Conservation (phyloP, 306 rosid genomes). For the Oxytropis ochrocephala region DNA sequence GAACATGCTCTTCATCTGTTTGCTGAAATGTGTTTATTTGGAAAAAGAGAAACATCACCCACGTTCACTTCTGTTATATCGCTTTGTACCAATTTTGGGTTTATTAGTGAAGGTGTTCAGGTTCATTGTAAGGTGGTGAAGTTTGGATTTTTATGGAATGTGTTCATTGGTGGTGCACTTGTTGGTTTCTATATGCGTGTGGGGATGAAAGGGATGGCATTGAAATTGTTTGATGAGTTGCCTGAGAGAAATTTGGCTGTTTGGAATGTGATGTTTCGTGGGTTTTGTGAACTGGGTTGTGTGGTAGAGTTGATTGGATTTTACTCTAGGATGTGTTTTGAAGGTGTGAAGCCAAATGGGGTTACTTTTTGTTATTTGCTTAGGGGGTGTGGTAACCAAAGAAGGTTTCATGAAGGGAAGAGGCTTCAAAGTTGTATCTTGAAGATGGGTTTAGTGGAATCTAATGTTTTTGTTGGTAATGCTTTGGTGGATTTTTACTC, state of each 20-base stretch:
- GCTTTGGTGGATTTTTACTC: conserved; percentile 87
- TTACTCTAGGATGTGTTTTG: conserved; percentile 45
- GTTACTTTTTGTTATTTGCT: conserved; percentile 70
- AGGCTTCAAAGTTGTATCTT: conserved; percentile 51
- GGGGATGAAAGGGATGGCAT: conserved; percentile 38
- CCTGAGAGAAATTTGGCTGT: conserved; percentile 43
- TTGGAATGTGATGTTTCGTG: conserved; percentile 61
- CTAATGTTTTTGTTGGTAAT: conserved; percentile 61
- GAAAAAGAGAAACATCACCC: conserved; percentile 46
- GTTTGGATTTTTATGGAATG: conserved; percentile 46
- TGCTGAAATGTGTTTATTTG: conserved; percentile 47
- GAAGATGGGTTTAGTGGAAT: conserved; percentile 51
- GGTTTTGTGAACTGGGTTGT: conserved; percentile 48
- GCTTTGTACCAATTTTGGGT: conserved; percentile 38
- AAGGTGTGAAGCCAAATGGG: conserved; percentile 60
- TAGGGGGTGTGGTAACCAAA: conserved; percentile 45
- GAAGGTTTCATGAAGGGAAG: conserved; percentile 47
- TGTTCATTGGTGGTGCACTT: conserved; percentile 57
- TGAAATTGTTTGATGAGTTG: conserved; percentile 68
- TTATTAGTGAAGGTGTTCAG: conserved; percentile 51
- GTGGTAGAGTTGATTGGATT: conserved; percentile 27
- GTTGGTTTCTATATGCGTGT: conserved; percentile 42
- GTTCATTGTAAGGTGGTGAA: conserved; percentile 61
- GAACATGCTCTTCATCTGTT: conserved; percentile 43
- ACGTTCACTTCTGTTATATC: conserved; percentile 53